A percentile compares a stretch with the other conserved stretches of the same genome.
Evolutionary conservation across 2,329 filamentous ascomycete genomes (phyloP).

Genomic region (Penicillium glabrum): DNA sequence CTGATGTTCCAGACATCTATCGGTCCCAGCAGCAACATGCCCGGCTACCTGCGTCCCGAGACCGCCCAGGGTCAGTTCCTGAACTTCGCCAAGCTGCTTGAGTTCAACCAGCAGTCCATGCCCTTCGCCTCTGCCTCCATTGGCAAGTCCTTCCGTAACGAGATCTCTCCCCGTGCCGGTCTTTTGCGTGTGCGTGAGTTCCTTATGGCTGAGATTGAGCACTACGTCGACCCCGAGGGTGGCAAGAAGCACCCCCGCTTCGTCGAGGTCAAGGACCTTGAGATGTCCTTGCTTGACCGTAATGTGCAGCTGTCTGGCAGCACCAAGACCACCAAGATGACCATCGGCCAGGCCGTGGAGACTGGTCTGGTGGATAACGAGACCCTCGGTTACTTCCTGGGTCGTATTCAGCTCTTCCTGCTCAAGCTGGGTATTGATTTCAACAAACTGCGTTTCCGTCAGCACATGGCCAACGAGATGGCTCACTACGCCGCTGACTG

Average conservation of each 20-base stretch:
- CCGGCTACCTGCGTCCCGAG: conserved; percentile 86
- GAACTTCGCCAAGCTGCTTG: conserved; percentile 93
- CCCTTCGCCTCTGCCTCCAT: conserved; percentile 97
- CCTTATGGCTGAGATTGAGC: conserved; percentile 98
- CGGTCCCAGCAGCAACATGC: conserved; percentile 82
- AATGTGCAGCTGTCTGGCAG: conserved; percentile 84
- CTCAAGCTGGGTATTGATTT: conserved; percentile 83
- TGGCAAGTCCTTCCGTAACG: conserved; percentile 97
- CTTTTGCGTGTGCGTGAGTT: conserved; percentile 94
- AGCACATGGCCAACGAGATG: conserved; percentile 92
- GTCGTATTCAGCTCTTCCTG: conserved; percentile 88
- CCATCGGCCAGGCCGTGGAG: conserved; percentile 83
- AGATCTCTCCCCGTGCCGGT: conserved; percentile 90
- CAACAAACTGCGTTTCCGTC: conserved; percentile 88
- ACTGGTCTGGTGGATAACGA: conserved; percentile 89
- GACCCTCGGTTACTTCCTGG: conserved; percentile 96
- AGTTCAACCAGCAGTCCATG: conserved; percentile 94
- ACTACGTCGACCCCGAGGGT: conserved; percentile 91
- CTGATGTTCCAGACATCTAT: conserved; percentile 98
- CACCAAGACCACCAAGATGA: conserved; percentile 69
- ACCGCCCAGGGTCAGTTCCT: conserved; percentile 98
- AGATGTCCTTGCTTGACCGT: conserved; percentile 81
- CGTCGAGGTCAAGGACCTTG: conserved; percentile 76
- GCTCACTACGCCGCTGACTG: conserved; percentile 96
- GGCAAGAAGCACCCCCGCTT: conserved; percentile 95